Percentiles rank a stretch among this genome's conserved stretches.
Evolutionary conservation across 345 rosid genomes (phyloP).

Genomic region (Arabidopsis arenosa): DNA sequence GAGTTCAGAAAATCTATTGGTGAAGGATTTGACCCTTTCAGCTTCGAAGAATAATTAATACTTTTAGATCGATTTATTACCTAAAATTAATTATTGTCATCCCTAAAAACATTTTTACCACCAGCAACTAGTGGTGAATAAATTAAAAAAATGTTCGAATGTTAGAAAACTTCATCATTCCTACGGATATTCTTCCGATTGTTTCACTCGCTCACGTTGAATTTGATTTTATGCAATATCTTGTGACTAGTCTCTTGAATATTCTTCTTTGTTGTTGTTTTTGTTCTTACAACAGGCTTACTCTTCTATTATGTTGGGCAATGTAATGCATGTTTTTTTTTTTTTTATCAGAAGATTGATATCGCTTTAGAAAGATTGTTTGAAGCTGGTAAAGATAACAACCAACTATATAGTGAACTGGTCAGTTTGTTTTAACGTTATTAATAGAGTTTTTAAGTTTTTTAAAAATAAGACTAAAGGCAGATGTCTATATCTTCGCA

Average conservation of each 20-base stretch:
- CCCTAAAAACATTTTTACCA: neutral
- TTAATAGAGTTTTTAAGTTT: no score
- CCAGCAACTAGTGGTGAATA: neutral
- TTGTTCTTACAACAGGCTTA: no score
- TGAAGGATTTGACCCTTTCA: slow-evolving; percentile 47
- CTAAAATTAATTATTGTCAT: neutral
- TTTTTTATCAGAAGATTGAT: no score
- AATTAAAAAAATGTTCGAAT: neutral
- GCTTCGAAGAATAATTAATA: slow-evolving; percentile 24
- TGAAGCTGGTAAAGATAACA: no score
- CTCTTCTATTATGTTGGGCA: neutral
- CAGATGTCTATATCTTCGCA: no score
- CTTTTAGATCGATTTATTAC: slow-evolving; percentile 11
- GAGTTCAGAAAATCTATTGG: slow-evolving; percentile 50
- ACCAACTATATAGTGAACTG: no score
- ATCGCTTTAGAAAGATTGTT: no score
- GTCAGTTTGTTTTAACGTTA: no score
- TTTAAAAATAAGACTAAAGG: no score
- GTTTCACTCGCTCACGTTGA: neutral
- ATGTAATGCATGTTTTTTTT: no score
- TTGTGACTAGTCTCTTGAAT: no score
- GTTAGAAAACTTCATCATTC: neutral
- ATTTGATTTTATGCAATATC: neutral
- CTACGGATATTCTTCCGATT: neutral
- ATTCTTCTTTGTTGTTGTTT: no score